Evolutionary conservation across 148 eudicot species (phyloP), one percentile per base, ranked within the genome.

Genomic region (Gaultheria prostrata): DNA sequence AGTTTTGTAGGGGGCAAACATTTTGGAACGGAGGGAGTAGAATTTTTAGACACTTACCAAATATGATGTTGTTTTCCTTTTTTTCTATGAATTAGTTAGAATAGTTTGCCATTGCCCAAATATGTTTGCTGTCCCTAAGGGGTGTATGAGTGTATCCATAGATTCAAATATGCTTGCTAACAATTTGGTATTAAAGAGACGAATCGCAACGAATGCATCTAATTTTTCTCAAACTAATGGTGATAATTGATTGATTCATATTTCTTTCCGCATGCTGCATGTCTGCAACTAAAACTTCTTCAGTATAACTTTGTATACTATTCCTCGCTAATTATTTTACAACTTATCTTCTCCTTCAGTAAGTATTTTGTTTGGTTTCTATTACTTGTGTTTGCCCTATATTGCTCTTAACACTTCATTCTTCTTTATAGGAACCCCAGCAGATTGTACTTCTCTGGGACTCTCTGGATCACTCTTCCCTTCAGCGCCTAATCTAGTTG

Each of bases 371-470:
- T 30, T 49, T 49, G 30, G 30, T 39, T 26, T n/a, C 45, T 17
- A 61, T 17, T 48, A 69, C 28, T 69, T 28, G 30, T 14, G 14
- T 46, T 45, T 21, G n/a, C 53, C 48, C 76, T 48, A 48, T 17
- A 15, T 75, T 57, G 35, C 73, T 46, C 20, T 24, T 32, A 32
- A 75, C 5, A 3, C 50, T 26, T 71, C 78, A 56, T n/a, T 35
- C 57, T 67, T 14, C 10, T 78, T 71, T 90, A 82, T 93, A 97
- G 99, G 99, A 86, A 93, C 98, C 80, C 99, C 99, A 24, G 95
- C 98, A 28, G 99, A 96, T 79, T 96, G 99, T 86, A 78, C 97
- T 85, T 94, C 99, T 63, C 82, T 96, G 85, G 99, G 99, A 76
- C 74, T 93, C 79, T 94, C 98, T 20, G 87, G 87, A 83, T 86